Evolutionary conservation across 1,284 basidiomycete genomes (phyloP).

Genomic region (Salmacisia buchloeana): DNA sequence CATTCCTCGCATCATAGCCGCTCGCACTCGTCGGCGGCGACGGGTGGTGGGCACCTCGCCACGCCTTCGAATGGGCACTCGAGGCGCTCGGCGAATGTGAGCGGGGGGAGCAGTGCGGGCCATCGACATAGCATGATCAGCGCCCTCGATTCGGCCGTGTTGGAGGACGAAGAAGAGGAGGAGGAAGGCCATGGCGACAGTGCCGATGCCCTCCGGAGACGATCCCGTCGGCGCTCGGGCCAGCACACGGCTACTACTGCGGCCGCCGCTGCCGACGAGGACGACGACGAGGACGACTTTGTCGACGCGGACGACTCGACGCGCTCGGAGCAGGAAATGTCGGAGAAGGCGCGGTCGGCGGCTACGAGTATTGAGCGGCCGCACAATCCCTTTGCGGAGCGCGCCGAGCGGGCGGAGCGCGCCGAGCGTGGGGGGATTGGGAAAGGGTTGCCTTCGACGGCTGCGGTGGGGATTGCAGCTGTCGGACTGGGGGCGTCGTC

Average conservation of each 20-base stretch:
- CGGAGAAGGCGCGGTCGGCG: slow-evolving; percentile 1
- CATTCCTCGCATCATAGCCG: not conserved
- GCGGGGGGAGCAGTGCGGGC: not conserved
- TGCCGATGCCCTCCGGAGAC: too few species aligned
- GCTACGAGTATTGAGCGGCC: slow-evolving; percentile 4
- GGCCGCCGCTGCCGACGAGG: too few species aligned
- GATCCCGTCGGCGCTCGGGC: too few species aligned
- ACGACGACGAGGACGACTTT: not conserved
- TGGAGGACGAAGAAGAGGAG: slow-evolving; percentile 1
- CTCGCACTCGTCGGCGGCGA: not conserved
- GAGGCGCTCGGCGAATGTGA: not conserved
- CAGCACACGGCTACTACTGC: too few species aligned
- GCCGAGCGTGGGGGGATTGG: too few species aligned
- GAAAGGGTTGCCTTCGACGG: not conserved
- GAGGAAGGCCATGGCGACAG: not conserved
- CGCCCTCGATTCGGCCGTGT: slow-evolving; percentile 6
- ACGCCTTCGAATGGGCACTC: not conserved
- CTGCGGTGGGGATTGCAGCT: not conserved
- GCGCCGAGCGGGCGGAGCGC: too few species aligned
- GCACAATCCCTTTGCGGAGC: slow-evolving; percentile 2
- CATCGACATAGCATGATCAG: slow-evolving; percentile 6
- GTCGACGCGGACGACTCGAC: slow-evolving; percentile 2
- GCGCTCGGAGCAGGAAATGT: slow-evolving; percentile 4
- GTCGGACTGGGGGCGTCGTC: too few species aligned
- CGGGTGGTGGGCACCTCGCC: too few species aligned